Conservation (phyloP, 371 early-diverging fungal species). For the Mortierella sp. region DNA sequence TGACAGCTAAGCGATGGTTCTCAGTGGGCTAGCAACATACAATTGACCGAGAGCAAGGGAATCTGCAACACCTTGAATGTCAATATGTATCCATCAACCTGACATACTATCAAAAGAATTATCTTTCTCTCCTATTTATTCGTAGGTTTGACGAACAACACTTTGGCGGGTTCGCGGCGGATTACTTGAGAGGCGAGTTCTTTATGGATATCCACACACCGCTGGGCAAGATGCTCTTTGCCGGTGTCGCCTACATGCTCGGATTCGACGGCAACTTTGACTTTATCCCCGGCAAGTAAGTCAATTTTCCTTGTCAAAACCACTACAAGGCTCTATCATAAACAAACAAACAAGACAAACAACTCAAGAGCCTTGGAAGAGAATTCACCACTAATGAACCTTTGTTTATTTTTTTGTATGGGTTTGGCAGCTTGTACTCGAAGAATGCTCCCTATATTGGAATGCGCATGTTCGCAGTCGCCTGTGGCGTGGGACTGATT, state of each 20-base stretch:
- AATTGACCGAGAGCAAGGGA: not conserved
- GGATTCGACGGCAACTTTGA: constrained; percentile 92
- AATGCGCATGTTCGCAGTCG: constrained; percentile 89
- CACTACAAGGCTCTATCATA: too few species aligned
- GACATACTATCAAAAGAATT: too few species aligned
- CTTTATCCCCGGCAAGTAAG: constrained; percentile 85
- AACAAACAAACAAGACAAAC: too few species aligned
- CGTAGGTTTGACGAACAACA: constrained; percentile 45
- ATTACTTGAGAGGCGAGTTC: constrained; percentile 93
- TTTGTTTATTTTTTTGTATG: not conserved
- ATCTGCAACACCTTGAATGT: not conserved
- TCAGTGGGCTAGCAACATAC: too few species aligned
- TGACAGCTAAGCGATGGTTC: too few species aligned
- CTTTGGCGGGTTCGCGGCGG: constrained; percentile 35
- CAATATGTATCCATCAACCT: not conserved
- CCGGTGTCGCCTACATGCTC: constrained; percentile 88
- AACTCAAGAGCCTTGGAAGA: too few species aligned
- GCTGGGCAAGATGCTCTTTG: constrained; percentile 98
- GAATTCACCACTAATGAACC: not conserved
- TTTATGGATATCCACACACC: constrained; percentile 99
- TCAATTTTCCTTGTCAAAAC: not conserved
- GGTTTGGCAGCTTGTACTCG: constrained; percentile 17
- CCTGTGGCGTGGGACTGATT: constrained; percentile 94
- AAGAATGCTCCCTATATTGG: constrained; percentile 41
- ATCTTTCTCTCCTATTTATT: not conserved